Base-by-base conservation (phyloP, 1,284 basidiomycete species). In the Chalciporus sp. region DNA sequence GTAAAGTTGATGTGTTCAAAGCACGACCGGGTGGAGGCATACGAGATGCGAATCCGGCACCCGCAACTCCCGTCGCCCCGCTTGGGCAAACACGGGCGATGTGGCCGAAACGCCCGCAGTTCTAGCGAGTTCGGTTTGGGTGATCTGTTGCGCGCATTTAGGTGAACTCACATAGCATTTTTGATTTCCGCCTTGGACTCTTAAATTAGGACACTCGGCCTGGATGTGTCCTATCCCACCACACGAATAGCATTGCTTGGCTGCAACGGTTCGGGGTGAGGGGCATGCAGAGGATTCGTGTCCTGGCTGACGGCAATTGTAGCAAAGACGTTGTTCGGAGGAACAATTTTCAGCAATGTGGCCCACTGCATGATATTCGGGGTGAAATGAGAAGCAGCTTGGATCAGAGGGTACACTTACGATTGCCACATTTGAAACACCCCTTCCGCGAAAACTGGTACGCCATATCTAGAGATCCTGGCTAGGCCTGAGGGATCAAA, bases 321-420 rank as follows among this genome's bases (percentile, higher is more conserved):
- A 95, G 77, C 93, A 95, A 57, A 95, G 83, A 61, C 92, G 85
- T 70, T 89, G 84, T 64, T 90, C 88, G 58, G 90, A 91, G 51
- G 90, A 82, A 72, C 93, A 95, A 66, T 88, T 89, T 77, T 92
- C 92, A 62, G 93, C 93, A 67, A 94, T 90, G 74, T 95, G 93
- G 49, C 92, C 93, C 68, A 94, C 92, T 91, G 59, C 23, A 23
- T 47, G 53, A 52, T 55, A 53, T 61, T 59, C 58, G 54, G 42
- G 27, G 42, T 57, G 42, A 62, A 52, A 55, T 60, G 44, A 57
- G 56, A 59, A 50, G 58, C 49, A 58, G 46, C 51, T 59, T 47
- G 60, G 48, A 53, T 50, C 46, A 33, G 49, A 47, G 39, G 53
- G 56, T 55, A 51, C 56, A 85, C 88, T 73, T 69, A 89, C 89